phyloP scores from a whole-genome alignment of 805 yeast genomes.

The Candida boleticola region DNA sequence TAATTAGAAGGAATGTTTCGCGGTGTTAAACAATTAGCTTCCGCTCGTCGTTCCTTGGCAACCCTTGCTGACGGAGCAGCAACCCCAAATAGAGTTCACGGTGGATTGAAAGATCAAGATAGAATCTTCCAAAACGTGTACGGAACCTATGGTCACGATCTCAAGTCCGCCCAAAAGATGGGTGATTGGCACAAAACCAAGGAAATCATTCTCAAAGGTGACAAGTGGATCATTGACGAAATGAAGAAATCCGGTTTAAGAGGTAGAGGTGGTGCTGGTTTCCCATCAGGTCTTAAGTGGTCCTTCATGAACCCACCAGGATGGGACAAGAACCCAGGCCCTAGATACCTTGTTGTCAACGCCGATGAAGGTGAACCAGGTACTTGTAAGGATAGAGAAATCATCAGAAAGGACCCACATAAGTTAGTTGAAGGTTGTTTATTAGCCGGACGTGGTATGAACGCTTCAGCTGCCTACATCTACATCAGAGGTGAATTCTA shows the following conservation, averaged over 20 bases:
- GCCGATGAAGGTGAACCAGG: constrained; percentile 97
- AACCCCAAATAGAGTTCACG: constrained; percentile 55
- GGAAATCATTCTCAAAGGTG: constrained; percentile 79
- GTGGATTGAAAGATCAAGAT: constrained; percentile 79
- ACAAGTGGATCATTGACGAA: constrained; percentile 86
- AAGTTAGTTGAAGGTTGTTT: constrained; percentile 90
- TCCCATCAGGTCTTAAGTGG: constrained; percentile 90
- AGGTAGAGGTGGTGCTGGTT: constrained; percentile 94
- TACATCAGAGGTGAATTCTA: constrained; percentile 90
- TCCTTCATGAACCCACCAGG: constrained; percentile 95
- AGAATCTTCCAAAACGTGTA: constrained; percentile 85
- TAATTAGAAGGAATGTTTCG: constrained; percentile 29
- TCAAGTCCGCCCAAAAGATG: constrained; percentile 70
- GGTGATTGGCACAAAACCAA: constrained; percentile 94
- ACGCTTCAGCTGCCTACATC: constrained; percentile 89
- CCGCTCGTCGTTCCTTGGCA: constrained; percentile 31
- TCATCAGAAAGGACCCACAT: constrained; percentile 88
- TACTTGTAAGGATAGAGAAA: constrained; percentile 89
- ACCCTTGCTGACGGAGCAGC: constrained; percentile 48
- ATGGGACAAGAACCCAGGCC: constrained; percentile 89
- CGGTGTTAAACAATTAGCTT: constrained; percentile 11
- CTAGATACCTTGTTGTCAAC: constrained; percentile 83
- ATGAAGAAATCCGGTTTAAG: constrained; percentile 81
- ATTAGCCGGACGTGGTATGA: constrained; percentile 88
- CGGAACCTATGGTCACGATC: constrained; percentile 70